A percentile compares a stretch with the other conserved stretches of the same genome.
Evolutionary conservation across 768 basidiomycete genomes (phyloP).

Genomic region (Butyriboletus loyo): DNA sequence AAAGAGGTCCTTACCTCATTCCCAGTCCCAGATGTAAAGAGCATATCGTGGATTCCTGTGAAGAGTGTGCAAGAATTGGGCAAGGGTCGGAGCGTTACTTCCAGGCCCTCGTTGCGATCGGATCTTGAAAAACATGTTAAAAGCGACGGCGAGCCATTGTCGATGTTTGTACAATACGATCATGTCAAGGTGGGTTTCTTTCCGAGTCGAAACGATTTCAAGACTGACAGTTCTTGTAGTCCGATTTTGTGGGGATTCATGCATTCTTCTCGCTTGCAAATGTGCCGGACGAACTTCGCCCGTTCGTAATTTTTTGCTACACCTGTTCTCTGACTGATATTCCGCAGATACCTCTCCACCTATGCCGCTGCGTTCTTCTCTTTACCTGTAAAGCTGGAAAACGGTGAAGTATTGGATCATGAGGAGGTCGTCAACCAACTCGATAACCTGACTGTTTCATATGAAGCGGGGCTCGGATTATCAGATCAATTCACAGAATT

Average conservation of each 20-base stretch:
- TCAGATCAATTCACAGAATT: conserved; percentile 68
- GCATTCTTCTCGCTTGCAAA: conserved; percentile 74
- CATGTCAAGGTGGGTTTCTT: conserved; percentile 69
- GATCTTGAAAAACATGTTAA: conserved; percentile 62
- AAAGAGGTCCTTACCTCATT: conserved; percentile 76
- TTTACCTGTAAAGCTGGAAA: conserved; percentile 69
- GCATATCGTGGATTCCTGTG: conserved; percentile 89
- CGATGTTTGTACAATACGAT: conserved; percentile 93
- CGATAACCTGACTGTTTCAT: conserved; percentile 88
- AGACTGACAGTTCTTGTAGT: conserved; percentile 44
- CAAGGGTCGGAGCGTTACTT: conserved; percentile 37
- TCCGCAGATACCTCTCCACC: conserved; percentile 63
- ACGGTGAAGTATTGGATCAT: conserved; percentile 69
- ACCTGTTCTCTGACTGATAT: conserved; percentile 4
- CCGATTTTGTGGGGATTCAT: conserved; percentile 85
- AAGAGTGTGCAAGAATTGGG: conserved; percentile 64
- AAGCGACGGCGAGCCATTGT: conserved; percentile 61
- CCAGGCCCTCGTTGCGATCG: conserved; percentile 31
- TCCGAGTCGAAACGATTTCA: background rate
- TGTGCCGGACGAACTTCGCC: conserved; percentile 71
- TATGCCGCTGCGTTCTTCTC: conserved; percentile 88
- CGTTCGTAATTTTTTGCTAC: conserved; percentile 40
- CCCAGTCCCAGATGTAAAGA: conserved; percentile 87
- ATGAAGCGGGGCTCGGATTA: conserved; percentile 69
- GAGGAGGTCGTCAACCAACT: conserved; percentile 91